Evolutionary conservation across 768 basidiomycete species (phyloP).

Genomic region (Rhizopogon sp.): DNA sequence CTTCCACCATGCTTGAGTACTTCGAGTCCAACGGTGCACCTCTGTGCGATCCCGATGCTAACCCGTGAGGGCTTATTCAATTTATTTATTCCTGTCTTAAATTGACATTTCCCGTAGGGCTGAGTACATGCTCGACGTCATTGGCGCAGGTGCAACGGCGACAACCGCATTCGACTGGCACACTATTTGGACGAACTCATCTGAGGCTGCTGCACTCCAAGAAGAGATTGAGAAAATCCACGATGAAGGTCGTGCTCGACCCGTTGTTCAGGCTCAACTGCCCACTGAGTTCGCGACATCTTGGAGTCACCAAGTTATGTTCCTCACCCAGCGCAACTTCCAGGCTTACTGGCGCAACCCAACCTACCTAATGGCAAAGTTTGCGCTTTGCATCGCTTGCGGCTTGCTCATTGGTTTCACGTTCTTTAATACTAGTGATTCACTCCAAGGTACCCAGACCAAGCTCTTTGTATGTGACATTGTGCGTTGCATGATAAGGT

Average conservation of each 20-base stretch:
- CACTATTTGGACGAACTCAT: constrained; percentile 75
- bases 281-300: constrained; percentile 46
- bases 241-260: constrained; percentile 37
- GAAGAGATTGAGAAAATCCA: constrained; percentile 46
- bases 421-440: constrained; percentile 51
- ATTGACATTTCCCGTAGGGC: constrained; percentile 18
- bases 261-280: constrained; percentile 32
- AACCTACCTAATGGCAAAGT: constrained; percentile 56
- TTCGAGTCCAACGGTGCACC: constrained; percentile 68
- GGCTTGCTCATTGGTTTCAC: constrained; percentile 60
- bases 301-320: constrained; percentile 43
- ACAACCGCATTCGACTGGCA: constrained; percentile 83
- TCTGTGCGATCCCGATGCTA: constrained; percentile 67
- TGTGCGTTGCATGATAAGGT: not conserved
- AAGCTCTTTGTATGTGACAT: constrained; percentile 51
- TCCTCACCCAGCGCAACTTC: constrained; percentile 41
- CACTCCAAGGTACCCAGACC: constrained; percentile 57
- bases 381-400: constrained; percentile 46
- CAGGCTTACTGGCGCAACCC: constrained; percentile 51
- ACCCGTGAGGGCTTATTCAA: constrained; percentile 45
- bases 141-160: constrained; percentile 74
- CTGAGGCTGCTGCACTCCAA: constrained; percentile 43
- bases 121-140: constrained; percentile 80
- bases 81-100: not conserved
- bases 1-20: constrained; percentile 64